Percentiles rank a stretch among this genome's conserved stretches.
Evolutionary conservation across 2,329 filamentous ascomycete species (phyloP).

Genomic region (Scolecobasidium constrictum): DNA sequence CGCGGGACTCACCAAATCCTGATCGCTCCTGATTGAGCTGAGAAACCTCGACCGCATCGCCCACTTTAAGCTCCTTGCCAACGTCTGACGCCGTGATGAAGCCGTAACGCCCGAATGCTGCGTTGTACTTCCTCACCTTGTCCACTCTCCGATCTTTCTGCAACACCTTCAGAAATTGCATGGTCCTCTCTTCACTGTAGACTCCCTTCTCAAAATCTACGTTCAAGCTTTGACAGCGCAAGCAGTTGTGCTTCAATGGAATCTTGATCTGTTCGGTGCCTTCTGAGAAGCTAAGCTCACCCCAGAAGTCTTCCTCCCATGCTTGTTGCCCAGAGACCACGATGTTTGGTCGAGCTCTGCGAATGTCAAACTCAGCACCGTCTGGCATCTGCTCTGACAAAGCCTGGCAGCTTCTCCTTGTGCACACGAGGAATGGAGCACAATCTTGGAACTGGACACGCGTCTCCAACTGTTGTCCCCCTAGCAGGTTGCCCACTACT

Average conservation of each 20-base stretch:
- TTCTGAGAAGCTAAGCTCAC: constrained; percentile 23
- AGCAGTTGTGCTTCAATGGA: constrained; percentile 33
- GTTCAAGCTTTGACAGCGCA: constrained; percentile 35
- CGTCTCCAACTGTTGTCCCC: neutral
- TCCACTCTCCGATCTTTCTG: constrained; percentile 35
- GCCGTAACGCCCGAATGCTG: constrained; percentile 37
- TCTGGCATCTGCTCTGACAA: constrained; percentile 38
- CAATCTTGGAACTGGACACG: constrained; percentile 52
- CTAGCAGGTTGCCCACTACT: constrained; percentile 14
- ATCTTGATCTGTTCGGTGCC: constrained; percentile 16
- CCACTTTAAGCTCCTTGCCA: constrained; percentile 24
- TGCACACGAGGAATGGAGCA: constrained; percentile 64
- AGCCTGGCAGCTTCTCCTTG: constrained; percentile 56
- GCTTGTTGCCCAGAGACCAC: constrained; percentile 26
- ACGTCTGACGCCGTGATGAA: constrained; percentile 25
- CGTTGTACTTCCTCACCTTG: constrained; percentile 32
- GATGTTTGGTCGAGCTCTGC: constrained; percentile 37
- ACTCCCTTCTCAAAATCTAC: constrained; percentile 36
- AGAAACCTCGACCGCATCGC: constrained; percentile 31
- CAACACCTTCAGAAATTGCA: constrained; percentile 33
- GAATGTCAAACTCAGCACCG: constrained; percentile 30
- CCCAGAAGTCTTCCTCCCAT: constrained; percentile 39
- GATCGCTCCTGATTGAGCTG: constrained; percentile 29
- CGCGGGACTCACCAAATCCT: constrained; percentile 28
- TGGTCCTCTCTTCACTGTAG: constrained; percentile 24